phyloP scores from a whole-genome alignment of 768 basidiomycete species.

The Tricholoma terreum region DNA sequence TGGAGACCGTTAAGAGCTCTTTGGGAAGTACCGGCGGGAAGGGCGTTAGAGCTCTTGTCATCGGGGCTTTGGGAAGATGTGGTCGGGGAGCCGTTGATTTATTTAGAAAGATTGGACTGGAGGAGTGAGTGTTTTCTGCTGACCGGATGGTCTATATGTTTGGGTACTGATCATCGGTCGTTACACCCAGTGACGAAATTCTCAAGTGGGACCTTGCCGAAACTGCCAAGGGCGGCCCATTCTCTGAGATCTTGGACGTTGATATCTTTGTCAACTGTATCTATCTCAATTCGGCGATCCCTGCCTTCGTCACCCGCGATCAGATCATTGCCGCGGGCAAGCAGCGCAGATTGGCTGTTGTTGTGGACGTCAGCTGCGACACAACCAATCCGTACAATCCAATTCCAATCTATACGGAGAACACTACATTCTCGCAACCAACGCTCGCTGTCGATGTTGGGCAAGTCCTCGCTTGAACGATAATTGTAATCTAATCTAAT shows the following conservation, averaged over 20 bases:
- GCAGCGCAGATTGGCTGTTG: constrained; percentile 65
- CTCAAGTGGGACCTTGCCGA: constrained; percentile 97
- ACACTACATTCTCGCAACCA: constrained; percentile 91
- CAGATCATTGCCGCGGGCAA: constrained; percentile 71
- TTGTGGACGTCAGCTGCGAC: constrained; percentile 98
- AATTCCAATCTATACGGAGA: constrained; percentile 90
- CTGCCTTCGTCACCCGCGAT: constrained; percentile 73
- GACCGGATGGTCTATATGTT: neutral
- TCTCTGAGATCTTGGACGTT: constrained; percentile 91
- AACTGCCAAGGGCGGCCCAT: constrained; percentile 96
- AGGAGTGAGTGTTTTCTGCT: constrained; percentile 63
- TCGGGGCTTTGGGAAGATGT: constrained; percentile 93
- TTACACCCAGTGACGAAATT: constrained; percentile 72
- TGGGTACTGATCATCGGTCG: neutral
- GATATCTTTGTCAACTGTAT: constrained; percentile 99
- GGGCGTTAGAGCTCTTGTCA: constrained; percentile 84
- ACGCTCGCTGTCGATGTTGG: constrained; percentile 83
- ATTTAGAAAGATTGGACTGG: constrained; percentile 93
- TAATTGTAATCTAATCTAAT: neutral
- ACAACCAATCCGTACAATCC: constrained; percentile 99
- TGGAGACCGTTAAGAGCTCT: constrained; percentile 61
- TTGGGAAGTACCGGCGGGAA: constrained; percentile 65
- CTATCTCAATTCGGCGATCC: constrained; percentile 85
- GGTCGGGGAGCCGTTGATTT: constrained; percentile 93
- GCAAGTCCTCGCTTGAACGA: constrained; percentile 41